Percentiles rank a stretch among this genome's conserved stretches.
phyloP scores from a whole-genome alignment of 306 rosid genomes.

The Hippophae tibetana region DNA sequence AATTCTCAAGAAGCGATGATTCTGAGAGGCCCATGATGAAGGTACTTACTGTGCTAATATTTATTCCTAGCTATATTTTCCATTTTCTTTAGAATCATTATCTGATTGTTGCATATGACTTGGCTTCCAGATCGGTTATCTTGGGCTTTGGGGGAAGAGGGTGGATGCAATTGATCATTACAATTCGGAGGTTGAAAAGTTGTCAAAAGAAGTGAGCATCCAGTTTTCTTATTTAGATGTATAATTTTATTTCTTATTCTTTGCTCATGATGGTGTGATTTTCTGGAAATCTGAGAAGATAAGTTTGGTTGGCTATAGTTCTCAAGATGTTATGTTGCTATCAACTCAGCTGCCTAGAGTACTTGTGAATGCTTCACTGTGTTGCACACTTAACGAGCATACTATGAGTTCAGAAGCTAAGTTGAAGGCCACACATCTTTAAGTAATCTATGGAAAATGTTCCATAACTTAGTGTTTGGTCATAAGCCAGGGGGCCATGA shows the following conservation, averaged over 20 bases:
- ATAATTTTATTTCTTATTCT: not conserved
- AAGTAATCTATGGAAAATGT: no score
- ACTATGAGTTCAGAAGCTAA: no score
- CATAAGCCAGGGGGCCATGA: no score
- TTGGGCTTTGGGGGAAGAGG: conserved; percentile 65
- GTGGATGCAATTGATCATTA: conserved; percentile 74
- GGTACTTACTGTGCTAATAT: conserved; percentile 36
- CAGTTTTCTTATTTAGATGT: conserved; percentile 4
- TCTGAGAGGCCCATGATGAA: conserved; percentile 48
- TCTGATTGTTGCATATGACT: conserved; percentile 6
- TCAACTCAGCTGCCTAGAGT: no score
- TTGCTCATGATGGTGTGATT: not conserved
- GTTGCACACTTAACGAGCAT: no score
- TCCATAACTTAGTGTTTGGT: no score
- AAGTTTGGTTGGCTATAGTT: not conserved
- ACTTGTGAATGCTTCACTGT: no score
- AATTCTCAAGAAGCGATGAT: conserved; percentile 40
- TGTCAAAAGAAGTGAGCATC: conserved; percentile 58
- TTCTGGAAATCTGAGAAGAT: not conserved
- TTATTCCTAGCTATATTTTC: conserved; percentile 6
- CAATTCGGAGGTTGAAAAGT: conserved; percentile 51
- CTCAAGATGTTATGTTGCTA: no score
- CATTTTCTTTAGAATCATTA: conserved; percentile 7
- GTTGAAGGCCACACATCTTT: no score
- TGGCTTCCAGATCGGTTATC: conserved; percentile 67